Percentiles rank a stretch among this genome's conserved stretches.
Conservation (phyloP, 2,329 filamentous ascomycete genomes). For the Aspergillus quadricinctus region DNA sequence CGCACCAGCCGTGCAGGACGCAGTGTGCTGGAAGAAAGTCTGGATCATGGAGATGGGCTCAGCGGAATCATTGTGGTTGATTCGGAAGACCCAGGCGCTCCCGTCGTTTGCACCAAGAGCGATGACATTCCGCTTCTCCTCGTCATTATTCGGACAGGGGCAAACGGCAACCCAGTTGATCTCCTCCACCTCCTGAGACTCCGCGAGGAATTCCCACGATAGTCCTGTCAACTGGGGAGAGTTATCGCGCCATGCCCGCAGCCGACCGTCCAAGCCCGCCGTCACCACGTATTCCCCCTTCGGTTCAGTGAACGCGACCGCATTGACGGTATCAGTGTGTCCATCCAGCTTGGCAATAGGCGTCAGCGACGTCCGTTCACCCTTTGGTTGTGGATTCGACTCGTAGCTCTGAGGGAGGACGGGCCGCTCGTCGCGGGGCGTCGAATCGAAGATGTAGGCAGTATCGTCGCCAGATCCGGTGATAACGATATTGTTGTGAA, state of each 20-base stretch:
- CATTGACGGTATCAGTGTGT: conserved; percentile 87
- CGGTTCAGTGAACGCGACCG: conserved; percentile 77
- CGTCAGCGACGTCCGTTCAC: conserved; percentile 58
- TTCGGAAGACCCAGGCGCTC: conserved; percentile 91
- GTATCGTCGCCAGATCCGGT: conserved; percentile 85
- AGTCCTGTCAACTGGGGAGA: conserved; percentile 45
- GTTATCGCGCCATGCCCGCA: conserved; percentile 64
- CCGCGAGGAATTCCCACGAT: conserved; percentile 64
- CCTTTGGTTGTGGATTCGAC: conserved; percentile 57
- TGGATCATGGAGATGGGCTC: conserved; percentile 75
- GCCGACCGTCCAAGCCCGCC: conserved; percentile 78
- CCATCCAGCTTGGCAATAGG: conserved; percentile 75
- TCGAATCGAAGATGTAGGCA: conserved; percentile 80
- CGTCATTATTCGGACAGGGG: conserved; percentile 52
- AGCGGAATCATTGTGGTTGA: conserved; percentile 61
- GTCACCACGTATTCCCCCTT: conserved; percentile 80
- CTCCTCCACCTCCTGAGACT: conserved; percentile 86
- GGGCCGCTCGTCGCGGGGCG: conserved; percentile 55
- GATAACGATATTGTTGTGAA: conserved; percentile 70
- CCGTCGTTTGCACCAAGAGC: conserved; percentile 87
- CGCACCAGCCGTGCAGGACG: conserved; percentile 76
- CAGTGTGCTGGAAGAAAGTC: conserved; percentile 88
- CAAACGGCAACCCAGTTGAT: conserved; percentile 85
- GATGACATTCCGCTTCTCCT: conserved; percentile 69
- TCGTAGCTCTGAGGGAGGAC: conserved; percentile 74